phyloP scores from a whole-genome alignment of 2,329 filamentous ascomycete species.

The Aspergillus viridinutans region DNA sequence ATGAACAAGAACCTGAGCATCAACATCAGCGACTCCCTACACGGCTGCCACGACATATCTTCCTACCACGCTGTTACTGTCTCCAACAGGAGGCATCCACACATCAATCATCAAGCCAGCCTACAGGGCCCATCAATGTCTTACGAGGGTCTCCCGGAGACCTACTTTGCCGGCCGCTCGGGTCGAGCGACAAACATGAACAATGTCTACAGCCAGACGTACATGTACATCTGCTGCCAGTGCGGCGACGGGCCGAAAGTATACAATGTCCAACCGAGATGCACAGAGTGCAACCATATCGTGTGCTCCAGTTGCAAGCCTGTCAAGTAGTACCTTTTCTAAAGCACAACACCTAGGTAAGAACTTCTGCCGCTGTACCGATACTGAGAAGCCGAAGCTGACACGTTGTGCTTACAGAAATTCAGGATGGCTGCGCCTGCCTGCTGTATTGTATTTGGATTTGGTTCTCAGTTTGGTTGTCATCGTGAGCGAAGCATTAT shows the following conservation, averaged over 20 bases:
- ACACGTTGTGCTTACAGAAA: neutral
- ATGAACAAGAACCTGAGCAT: neutral
- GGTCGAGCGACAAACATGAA: neutral
- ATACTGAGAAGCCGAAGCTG: conserved; percentile 1
- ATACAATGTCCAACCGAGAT: conserved; percentile 29
- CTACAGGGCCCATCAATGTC: neutral
- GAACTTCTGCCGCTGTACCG: conserved; percentile 2
- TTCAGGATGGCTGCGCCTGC: neutral
- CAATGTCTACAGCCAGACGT: conserved; percentile 11
- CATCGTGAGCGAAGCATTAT: conserved; percentile 6
- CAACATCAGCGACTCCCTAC: neutral
- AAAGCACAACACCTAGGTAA: conserved; percentile 8
- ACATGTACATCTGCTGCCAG: conserved; percentile 37
- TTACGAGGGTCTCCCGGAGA: neutral
- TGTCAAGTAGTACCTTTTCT: conserved; percentile 21
- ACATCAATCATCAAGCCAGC: neutral
- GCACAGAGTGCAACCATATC: conserved; percentile 30
- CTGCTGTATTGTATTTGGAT: neutral
- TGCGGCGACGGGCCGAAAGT: conserved; percentile 39
- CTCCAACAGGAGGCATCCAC: neutral
- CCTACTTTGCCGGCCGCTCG: neutral
- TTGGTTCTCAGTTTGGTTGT: neutral
- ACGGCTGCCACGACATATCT: neutral
- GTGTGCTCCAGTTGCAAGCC: conserved; percentile 26
- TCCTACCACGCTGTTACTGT: neutral